Base-by-base conservation (phyloP, 2,329 filamentous ascomycete genomes). In the Aureobasidium sp. region DNA sequence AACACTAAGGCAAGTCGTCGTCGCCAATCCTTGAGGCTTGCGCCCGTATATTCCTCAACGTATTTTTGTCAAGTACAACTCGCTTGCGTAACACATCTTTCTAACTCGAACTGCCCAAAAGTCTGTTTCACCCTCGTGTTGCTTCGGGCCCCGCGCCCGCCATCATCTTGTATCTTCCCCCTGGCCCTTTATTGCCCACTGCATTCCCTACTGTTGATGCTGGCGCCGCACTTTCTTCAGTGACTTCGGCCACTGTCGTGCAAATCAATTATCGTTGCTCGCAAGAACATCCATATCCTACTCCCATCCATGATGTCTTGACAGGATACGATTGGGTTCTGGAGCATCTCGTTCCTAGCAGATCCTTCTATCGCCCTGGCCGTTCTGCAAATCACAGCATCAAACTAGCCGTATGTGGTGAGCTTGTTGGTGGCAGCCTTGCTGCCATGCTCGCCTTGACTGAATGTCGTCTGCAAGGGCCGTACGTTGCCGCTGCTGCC, bases 381-480 rank as follows among this genome's bases (percentile, higher is more conserved):
- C 68, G 69, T 11, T 64, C 67, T 5, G 64, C 66, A 27, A 55
- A 30, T n/a, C 66, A 64, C 55, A 64, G 71, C 9, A 70, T 72
- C 34, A 69, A 69, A 16, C 61, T 81, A 5, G 77, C 74, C 21
- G 74, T 81, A 4, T 77, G 75, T 64, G 79, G 79, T 29, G 75
- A 81, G 66, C 72, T 80, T 6, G 54, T 80, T 8, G 79, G 79
- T 9, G 79, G 76, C 49, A 72, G 75, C 16, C 72, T 81, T 7
- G 79, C 79, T 9, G 74, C 76, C 2, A 77, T 77, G 71, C 72
- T 82, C 5, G 78, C 77, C 1, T 64, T 82, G 68, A 81, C 79
- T 10, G 79, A 82, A 67, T 80, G 77, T 63, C 72, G 72, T 21
- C 61, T 70, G 10, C 73, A 74, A n/a, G 66, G 71, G 34, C 71